A percentile compares a stretch with the other conserved stretches of the same genome.
Evolutionary conservation across 2,329 filamentous ascomycete genomes (phyloP).

Genomic region (Exophiala calicioides): DNA sequence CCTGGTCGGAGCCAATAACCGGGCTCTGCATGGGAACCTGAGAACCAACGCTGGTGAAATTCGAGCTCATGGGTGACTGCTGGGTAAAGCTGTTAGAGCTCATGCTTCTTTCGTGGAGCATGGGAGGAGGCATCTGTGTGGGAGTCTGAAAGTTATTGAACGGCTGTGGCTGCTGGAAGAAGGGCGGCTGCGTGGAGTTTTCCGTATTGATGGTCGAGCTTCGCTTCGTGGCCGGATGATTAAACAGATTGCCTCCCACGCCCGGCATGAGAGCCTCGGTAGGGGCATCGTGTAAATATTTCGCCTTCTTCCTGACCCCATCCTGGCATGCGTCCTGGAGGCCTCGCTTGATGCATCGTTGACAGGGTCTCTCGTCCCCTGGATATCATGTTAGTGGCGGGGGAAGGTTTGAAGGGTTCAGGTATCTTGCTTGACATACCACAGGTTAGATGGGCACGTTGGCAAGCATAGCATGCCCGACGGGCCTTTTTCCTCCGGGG

Average conservation of each 20-base stretch:
- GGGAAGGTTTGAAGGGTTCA: slow-evolving; percentile 12
- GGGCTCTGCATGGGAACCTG: slow-evolving; percentile 40
- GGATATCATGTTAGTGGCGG: slow-evolving; percentile 35
- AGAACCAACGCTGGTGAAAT: slow-evolving; percentile 58
- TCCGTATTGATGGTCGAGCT: slow-evolving; percentile 33
- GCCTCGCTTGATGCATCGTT: slow-evolving; percentile 89
- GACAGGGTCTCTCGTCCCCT: slow-evolving; percentile 95
- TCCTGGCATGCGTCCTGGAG: slow-evolving; percentile 91
- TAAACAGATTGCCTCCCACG: slow-evolving; percentile 66
- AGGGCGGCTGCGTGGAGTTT: slow-evolving; percentile 38
- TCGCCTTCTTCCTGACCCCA: slow-evolving; percentile 96
- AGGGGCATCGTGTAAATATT: slow-evolving; percentile 96
- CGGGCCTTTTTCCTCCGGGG: slow-evolving; percentile 94
- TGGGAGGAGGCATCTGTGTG: slow-evolving; percentile 44
- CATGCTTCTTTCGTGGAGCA: slow-evolving; percentile 48
- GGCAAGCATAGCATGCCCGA: slow-evolving; percentile 93
- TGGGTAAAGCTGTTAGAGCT: slow-evolving; percentile 61
- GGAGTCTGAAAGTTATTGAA: slow-evolving; percentile 44
- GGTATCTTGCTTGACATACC: slow-evolving; percentile 74
- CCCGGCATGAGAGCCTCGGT: slow-evolving; percentile 87
- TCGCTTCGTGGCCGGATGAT: slow-evolving; percentile 47
- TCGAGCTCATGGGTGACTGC: slow-evolving; percentile 73
- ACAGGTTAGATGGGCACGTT: slow-evolving; percentile 95
- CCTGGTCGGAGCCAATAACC: slow-evolving; percentile 42
- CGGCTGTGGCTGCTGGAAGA: slow-evolving; percentile 40